Evolutionary conservation across 2,329 filamentous ascomycete genomes (phyloP).

Genomic region (Talaromyces sp.): DNA sequence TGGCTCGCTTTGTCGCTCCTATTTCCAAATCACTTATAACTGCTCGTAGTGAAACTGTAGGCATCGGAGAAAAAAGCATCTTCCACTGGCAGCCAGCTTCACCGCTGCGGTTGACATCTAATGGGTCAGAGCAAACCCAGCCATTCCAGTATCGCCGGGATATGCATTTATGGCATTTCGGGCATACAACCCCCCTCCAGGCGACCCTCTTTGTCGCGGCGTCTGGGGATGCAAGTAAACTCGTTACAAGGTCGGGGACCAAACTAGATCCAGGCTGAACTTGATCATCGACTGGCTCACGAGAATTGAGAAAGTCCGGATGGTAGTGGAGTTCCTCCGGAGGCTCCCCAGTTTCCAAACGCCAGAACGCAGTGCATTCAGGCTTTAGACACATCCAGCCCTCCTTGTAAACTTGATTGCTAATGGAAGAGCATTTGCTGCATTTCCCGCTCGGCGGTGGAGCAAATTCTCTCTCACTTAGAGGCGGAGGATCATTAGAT

Average conservation of each 20-base stretch:
- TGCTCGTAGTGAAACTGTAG: slow-evolving; percentile 25
- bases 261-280: slow-evolving; percentile 32
- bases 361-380: slow-evolving; percentile 54
- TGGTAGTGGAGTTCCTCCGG: slow-evolving; percentile 45
- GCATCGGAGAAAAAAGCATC: slow-evolving; percentile 22
- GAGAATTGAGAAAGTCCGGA: slow-evolving; percentile 52
- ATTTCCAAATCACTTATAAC: slow-evolving; percentile 28
- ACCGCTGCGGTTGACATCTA: not conserved
- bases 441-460: slow-evolving; percentile 29
- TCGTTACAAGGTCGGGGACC: slow-evolving; percentile 35
- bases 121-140: slow-evolving; percentile 51
- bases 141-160: slow-evolving; percentile 56
- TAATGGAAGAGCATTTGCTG: slow-evolving; percentile 31
- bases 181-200: slow-evolving; percentile 63
- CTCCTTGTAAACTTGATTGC: slow-evolving; percentile 31
- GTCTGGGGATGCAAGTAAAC: slow-evolving; percentile 31
- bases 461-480: slow-evolving; percentile 27
- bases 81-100: slow-evolving; percentile 43
- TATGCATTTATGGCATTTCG: slow-evolving; percentile 57
- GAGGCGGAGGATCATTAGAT: slow-evolving; percentile 19
- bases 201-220: slow-evolving; percentile 47
- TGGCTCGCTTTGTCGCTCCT: slow-evolving; percentile 20
- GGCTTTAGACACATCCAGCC: slow-evolving; percentile 58
- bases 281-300: slow-evolving; percentile 41
- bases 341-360: slow-evolving; percentile 30